These are phyloP conservation scores for Penicillium paneum DNA, from an alignment of 2,329 filamentous ascomycete species.

Conservation along the genomic window DNA sequence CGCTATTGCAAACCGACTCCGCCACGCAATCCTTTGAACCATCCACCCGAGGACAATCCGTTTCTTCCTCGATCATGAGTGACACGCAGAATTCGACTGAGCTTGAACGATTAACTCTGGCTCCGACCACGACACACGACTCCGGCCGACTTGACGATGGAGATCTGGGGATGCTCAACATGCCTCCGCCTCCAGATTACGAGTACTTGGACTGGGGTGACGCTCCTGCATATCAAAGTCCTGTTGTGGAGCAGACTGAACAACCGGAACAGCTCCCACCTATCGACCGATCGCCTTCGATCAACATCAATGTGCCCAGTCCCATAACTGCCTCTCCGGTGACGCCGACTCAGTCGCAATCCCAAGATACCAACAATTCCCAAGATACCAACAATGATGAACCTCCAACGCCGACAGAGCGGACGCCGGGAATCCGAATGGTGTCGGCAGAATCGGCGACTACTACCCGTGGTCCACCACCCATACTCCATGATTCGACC, in stretches of 20 bases:
- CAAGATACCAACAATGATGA: constrained; percentile 4
- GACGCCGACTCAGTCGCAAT: constrained; percentile 21
- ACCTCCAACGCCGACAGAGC: constrained; percentile 5
- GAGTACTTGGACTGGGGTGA: constrained; percentile 44
- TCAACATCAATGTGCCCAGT: constrained; percentile 32
- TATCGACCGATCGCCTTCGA: constrained; percentile 29
- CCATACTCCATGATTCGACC: constrained; percentile 8
- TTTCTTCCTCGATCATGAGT: constrained; percentile 37
- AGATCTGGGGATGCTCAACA: constrained; percentile 38
- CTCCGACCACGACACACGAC: constrained; percentile 23
- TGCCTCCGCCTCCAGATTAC: constrained; percentile 42
- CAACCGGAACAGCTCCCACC: constrained; percentile 17
- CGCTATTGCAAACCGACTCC: constrained; percentile 41
- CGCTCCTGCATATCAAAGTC: constrained; percentile 41
- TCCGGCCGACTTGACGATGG: constrained; percentile 32
- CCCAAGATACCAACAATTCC: constrained; percentile 2
- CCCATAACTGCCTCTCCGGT: constrained; percentile 25
- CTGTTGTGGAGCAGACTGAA: constrained; percentile 17
- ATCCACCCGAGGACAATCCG: constrained; percentile 33
- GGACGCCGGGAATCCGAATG: neutral
- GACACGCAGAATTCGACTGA: constrained; percentile 31
- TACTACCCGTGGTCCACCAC: neutral
- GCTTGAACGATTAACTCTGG: constrained; percentile 24
- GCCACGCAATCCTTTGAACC: constrained; percentile 27
- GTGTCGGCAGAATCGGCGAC: constrained; percentile 2